Percentiles rank a stretch among this genome's conserved stretches.
phyloP scores from a whole-genome alignment of 495 filamentous ascomycete species.

The Penicillium flavigenum region DNA sequence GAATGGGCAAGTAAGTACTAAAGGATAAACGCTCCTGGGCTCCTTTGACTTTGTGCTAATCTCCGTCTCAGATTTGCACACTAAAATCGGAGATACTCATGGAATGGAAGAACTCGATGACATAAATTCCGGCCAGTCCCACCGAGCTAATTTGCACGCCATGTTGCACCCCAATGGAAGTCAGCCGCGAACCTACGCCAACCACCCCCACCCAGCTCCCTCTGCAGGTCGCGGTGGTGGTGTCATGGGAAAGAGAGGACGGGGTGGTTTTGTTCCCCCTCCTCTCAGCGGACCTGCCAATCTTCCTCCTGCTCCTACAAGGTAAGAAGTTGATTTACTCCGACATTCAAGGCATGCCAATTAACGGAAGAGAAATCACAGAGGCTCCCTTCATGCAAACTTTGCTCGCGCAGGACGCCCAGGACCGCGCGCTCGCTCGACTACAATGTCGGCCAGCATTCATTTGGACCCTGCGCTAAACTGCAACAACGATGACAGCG shows the following conservation, averaged over 20 bases:
- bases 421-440: background rate
- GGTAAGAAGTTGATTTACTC: background rate
- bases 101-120: constrained; percentile 32
- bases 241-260: constrained; percentile 20
- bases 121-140: constrained; percentile 37
- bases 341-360: background rate
- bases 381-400: background rate
- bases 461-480: constrained; percentile 28
- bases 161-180: constrained; percentile 13
- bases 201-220: background rate
- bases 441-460: background rate
- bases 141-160: constrained; percentile 30
- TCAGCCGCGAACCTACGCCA: background rate
- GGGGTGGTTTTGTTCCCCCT: background rate
- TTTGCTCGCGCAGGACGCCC: background rate
- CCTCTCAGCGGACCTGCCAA: background rate
- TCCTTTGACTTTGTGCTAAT: constrained; percentile 5
- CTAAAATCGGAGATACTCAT: constrained; percentile 26
- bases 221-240: constrained; percentile 25
- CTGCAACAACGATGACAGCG: constrained; percentile 16
- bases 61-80: constrained; percentile 27
- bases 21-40: background rate
- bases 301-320: background rate
- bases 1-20: constrained; percentile 35
- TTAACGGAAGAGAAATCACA: background rate